phyloP scores from a whole-genome alignment of 805 yeast species.

The Barnettozyma vustinii region DNA sequence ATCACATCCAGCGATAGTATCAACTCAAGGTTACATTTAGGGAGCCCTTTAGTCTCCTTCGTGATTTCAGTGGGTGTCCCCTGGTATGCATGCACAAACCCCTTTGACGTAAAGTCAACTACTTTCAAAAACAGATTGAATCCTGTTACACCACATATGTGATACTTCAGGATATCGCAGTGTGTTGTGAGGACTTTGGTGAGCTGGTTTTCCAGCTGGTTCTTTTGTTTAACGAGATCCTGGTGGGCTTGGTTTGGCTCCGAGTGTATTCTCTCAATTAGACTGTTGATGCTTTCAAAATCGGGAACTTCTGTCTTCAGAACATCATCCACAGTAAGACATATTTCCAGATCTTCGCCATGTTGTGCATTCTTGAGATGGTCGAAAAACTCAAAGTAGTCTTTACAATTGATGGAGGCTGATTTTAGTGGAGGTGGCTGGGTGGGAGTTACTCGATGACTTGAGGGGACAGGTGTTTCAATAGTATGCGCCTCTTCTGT shows the following conservation, averaged over 20 bases:
- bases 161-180: not conserved
- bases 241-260: not conserved
- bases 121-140: not conserved
- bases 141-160: not conserved
- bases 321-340: not conserved
- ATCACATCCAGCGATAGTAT: not conserved
- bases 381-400: not conserved
- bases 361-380: not conserved
- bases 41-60: not conserved
- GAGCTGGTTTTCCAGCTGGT: not conserved
- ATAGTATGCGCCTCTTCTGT: not conserved
- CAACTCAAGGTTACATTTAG: not conserved
- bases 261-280: not conserved
- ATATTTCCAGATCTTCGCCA: not conserved
- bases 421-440: not conserved
- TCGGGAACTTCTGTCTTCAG: not conserved
- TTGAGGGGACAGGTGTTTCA: not conserved
- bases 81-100: not conserved
- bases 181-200: not conserved
- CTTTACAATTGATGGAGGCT: not conserved
- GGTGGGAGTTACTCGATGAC: not conserved
- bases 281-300: not conserved
- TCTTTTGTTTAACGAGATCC: not conserved
- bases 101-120: not conserved
- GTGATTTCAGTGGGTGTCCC: not conserved